Evolutionary conservation across 805 yeast genomes (phyloP), one percentile per base, ranked within the genome.

Genomic region (Lipomyces lipofer): DNA sequence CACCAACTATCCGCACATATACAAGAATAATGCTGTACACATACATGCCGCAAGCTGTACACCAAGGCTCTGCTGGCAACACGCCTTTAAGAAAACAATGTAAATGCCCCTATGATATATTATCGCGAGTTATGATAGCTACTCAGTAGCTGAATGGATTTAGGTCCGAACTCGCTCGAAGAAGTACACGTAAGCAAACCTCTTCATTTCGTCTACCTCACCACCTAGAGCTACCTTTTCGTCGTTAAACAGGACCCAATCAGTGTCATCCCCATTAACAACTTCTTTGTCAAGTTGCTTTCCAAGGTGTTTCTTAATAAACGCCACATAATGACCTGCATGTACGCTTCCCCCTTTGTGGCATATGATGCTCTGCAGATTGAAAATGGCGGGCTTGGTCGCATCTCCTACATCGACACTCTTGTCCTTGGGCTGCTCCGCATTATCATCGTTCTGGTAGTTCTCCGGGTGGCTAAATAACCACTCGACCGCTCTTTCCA

Each of bases 251-350:
- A 90, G 73, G 1, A 85, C 84, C 96, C 96, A 89, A 49, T 75
- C 72, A 49, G 64, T 67, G 1, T 74, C 77, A 1, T 73, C 72
- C 15, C 25, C 25, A 9, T n/a, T 15, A 6, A n/a, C 32, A n/a
- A n/a, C n/a, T 25, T 6, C 12, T 5, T 3, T 17, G 40, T 15
- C 22, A 36, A 13, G 3, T 9, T 30, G 46, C 22, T 32, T n/a
- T 17, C 46, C 52, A 1, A 69, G 52, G 1, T 47, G 49, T 55
- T 80, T 79, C 52, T 75, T 78, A 29, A 87, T 74, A 64, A 86
- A 90, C 0, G 84, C 87, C 38, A 91, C 97, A 69, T 90, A 90
- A 68, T 90, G 97, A 0, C 97, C 97, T 0, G 96, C 87, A 62
- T 91, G 96, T 1, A 88, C 85, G 10, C 95, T 85, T 1, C 82